Conservation (phyloP, 345 rosid species). For the Rhodomyrtus tomentosa region DNA sequence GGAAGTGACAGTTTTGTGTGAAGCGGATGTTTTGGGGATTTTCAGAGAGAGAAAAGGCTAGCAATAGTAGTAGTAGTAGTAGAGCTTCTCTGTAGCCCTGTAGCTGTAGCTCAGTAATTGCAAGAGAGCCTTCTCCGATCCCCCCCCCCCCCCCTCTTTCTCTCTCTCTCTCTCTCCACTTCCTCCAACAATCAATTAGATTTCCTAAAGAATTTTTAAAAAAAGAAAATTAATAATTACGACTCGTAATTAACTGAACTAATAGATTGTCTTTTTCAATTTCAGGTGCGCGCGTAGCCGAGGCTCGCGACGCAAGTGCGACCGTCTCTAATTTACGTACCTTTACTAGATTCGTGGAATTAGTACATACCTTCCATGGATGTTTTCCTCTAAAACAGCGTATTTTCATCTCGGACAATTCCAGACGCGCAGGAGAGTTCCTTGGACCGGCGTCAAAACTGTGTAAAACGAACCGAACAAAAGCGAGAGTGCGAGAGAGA, state of each 20-base stretch:
- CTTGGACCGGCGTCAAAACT: too few relatives aligned
- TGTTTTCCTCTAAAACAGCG: too few relatives aligned
- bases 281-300: too few relatives aligned
- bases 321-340: too few relatives aligned
- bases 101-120: not conserved
- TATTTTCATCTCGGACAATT: too few relatives aligned
- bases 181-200: not conserved
- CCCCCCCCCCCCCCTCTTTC: not conserved
- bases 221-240: too few relatives aligned
- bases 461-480: not conserved
- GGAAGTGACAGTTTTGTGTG: constrained; percentile 1
- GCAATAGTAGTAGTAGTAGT: not conserved
- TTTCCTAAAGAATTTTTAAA: not conserved
- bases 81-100: not conserved
- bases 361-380: too few relatives aligned
- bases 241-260: too few relatives aligned
- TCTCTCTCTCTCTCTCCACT: not conserved
- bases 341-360: too few relatives aligned
- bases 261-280: too few relatives aligned
- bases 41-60: not conserved
- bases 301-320: too few relatives aligned
- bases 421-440: too few relatives aligned
- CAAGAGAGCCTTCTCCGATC: not conserved
- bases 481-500: not conserved
- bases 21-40: constrained; percentile 6